These are phyloP conservation scores for Pseudogymnoascus sp. DNA, from an alignment of 2,329 filamentous ascomycete species.

Conservation along the genomic window DNA sequence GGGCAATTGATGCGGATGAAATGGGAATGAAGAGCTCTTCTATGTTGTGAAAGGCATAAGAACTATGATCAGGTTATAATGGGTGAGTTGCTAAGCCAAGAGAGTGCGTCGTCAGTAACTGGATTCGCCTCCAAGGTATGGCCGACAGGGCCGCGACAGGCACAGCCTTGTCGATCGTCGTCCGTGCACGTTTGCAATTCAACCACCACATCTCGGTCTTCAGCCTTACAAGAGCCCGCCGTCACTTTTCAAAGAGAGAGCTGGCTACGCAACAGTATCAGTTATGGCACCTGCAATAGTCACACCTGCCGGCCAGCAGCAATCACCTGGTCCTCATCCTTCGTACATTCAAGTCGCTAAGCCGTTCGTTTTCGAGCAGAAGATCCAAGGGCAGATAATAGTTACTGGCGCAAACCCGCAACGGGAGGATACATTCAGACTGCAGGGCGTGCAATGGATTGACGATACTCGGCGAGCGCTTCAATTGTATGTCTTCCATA, in stretches of 20 bases:
- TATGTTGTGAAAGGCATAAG: neutral
- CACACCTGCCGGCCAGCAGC: constrained; percentile 9
- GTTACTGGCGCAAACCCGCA: constrained; percentile 65
- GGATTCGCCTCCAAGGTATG: constrained; percentile 4
- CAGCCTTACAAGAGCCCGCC: neutral
- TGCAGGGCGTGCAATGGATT: constrained; percentile 85
- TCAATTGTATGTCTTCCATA: constrained; percentile 55
- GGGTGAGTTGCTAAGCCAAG: neutral
- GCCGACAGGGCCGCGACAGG: neutral
- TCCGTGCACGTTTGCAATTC: constrained; percentile 7
- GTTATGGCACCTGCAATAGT: constrained; percentile 20
- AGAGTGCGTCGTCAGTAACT: neutral
- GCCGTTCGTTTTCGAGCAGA: constrained; percentile 77
- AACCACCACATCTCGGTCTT: neutral
- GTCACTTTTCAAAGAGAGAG: neutral
- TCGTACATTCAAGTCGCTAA: constrained; percentile 35
- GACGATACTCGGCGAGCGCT: constrained; percentile 74
- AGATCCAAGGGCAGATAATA: constrained; percentile 65
- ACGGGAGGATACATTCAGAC: constrained; percentile 69
- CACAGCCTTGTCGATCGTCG: neutral
- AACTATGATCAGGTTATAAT: neutral
- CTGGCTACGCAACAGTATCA: neutral
- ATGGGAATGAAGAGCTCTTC: neutral
- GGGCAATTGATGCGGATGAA: neutral
- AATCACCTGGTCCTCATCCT: constrained; percentile 23